phyloP scores from a whole-genome alignment of 352 stramenopile genomes.

The Aphanomyces astaci region DNA sequence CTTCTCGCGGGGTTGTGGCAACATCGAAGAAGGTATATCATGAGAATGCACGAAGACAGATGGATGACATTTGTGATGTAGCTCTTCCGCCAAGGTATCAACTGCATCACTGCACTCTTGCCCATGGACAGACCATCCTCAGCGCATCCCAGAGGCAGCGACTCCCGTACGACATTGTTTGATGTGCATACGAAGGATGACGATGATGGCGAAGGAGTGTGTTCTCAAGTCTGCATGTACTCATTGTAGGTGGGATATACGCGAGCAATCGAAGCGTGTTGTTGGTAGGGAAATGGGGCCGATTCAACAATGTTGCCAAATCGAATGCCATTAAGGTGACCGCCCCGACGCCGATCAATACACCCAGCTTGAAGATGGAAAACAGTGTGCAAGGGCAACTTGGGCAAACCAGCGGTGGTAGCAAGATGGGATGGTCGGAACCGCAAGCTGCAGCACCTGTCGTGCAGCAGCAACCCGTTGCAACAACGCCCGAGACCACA shows the following conservation, averaged over 20 bases:
- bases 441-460: background rate
- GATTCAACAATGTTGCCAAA: constrained; percentile 16
- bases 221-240: background rate
- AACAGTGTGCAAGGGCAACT: constrained; percentile 33
- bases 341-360: constrained; percentile 65
- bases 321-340: constrained; percentile 24
- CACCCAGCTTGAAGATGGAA: constrained; percentile 60
- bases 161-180: background rate
- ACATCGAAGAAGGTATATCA: background rate
- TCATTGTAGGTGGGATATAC: constrained; percentile 3
- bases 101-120: background rate
- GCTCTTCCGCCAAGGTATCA: too few species aligned
- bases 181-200: background rate
- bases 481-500: constrained; percentile 2
- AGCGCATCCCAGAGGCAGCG: background rate
- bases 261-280: constrained; percentile 10
- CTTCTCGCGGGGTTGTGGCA: background rate
- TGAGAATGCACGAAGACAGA: too few species aligned
- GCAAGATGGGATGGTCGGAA: constrained; percentile 31
- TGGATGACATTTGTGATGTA: too few species aligned
- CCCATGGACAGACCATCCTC: background rate
- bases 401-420: constrained; percentile 33
- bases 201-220: background rate
- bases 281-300: constrained; percentile 1
- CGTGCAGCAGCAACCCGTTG: background rate